Base-by-base conservation (phyloP, 2,329 filamentous ascomycete genomes). In the Aspergillus ochraceus region DNA sequence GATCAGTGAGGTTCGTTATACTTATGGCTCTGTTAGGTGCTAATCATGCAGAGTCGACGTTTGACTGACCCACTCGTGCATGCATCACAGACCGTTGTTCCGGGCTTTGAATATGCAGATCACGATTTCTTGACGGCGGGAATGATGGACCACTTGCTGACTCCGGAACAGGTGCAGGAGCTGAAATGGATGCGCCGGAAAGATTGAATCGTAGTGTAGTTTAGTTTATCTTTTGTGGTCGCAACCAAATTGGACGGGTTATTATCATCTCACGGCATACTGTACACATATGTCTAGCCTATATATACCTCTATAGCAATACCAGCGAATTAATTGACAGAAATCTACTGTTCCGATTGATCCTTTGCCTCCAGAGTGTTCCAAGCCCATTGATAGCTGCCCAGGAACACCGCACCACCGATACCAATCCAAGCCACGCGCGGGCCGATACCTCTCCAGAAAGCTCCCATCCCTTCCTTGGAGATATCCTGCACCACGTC, bases 381-480 rank as follows among this genome's bases (percentile, higher is more conserved):
- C 68, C 88, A 89, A 22, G 88, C 90, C 86, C 88, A 95, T 76
- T 97, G 92, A 76, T 97, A 97, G 69, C 90, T 94, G 0, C 94
- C 95, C 71, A 98, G 76, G 79, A 99, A 99, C 36, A 99, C 92
- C 11, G 94, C 92, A 1, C 95, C 95, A 3, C 95, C 95, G 58
- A 91, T 89, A 66, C 91, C 95, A 73, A 99, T 99, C 93, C 95
- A 98, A 63, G 91, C 89, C 10, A 97, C 88, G 55, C 95, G 83
- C 1, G 95, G 95, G 17, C 90, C 92, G 66, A 89, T 77, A 1
- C 81, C 81, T 45, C 78, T 75, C 70, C 79, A 81, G 56, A 83
- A 77, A 26, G 75, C 80, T 45, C 74, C 71, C 17, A 72, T 62
- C 0, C 81, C 82, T 66, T 82, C 80, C 51, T 77, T 72, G 70